Evolutionary conservation across 2,329 filamentous ascomycete species (phyloP).

Genomic region (Leptographium radiaticola): DNA sequence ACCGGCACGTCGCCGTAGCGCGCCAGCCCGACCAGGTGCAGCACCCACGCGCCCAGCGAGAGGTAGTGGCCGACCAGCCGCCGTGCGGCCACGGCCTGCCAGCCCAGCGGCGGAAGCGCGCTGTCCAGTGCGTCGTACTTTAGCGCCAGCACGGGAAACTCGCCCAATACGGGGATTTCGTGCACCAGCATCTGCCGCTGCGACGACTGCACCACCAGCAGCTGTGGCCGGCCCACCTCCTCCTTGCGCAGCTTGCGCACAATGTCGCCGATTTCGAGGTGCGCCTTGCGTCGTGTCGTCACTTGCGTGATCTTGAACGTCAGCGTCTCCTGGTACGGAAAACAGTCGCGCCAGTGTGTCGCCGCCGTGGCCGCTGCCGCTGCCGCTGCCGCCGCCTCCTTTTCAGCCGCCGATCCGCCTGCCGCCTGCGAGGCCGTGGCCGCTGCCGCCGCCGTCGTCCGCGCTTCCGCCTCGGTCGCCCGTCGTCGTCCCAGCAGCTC

Average conservation of each 20-base stretch:
- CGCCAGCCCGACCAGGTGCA: conserved; percentile 76
- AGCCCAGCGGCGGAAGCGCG: conserved; percentile 79
- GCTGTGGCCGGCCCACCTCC: conserved; percentile 58
- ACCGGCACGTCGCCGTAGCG: conserved; percentile 89
- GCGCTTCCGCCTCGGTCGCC: conserved; percentile 38
- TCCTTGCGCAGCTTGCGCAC: conserved; percentile 77
- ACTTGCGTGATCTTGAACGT: conserved; percentile 80
- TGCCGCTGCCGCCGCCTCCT: conserved; percentile 28
- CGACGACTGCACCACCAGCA: conserved; percentile 85
- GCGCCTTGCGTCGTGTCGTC: conserved; percentile 76
- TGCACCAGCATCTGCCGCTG: conserved; percentile 70
- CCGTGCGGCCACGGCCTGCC: conserved; percentile 81
- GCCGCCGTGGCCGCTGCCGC: conserved; percentile 53
- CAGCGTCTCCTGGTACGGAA: conserved; percentile 76
- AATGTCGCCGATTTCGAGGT: conserved; percentile 75
- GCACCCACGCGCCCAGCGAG: conserved; percentile 81
- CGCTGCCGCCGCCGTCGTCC: neutral
- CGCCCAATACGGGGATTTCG: conserved; percentile 70
- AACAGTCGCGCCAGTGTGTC: conserved; percentile 64
- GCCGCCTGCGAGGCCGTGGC: neutral
- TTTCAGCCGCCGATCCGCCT: conserved; percentile 1
- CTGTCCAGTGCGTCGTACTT: conserved; percentile 75
- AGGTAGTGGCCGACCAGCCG: conserved; percentile 82
- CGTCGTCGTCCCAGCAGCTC: conserved; percentile 57
- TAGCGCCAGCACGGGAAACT: conserved; percentile 70